Evolutionary conservation across 2,329 filamentous ascomycete species (phyloP).

Genomic region (Geosmithia putterillii): DNA sequence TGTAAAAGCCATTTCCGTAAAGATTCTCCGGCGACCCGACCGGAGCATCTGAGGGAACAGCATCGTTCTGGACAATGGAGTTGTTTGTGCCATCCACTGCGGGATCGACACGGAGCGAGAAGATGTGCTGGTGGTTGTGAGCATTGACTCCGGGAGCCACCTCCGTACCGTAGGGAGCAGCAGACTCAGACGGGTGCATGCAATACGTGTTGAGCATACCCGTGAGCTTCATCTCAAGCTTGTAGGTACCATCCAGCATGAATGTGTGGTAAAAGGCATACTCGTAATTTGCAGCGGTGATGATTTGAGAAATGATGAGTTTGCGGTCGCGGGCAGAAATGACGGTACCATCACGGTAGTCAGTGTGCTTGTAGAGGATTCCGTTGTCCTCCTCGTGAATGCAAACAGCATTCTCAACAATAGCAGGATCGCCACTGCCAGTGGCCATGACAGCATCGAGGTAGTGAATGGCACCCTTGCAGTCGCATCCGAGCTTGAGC

Average conservation of each 20-base stretch:
- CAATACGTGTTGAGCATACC: slow-evolving; percentile 88
- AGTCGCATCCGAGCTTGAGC: slow-evolving; percentile 66
- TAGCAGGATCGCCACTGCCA: slow-evolving; percentile 58
- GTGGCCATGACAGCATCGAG: slow-evolving; percentile 81
- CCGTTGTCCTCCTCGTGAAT: slow-evolving; percentile 90
- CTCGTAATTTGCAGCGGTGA: slow-evolving; percentile 93
- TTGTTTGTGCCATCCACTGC: slow-evolving; percentile 80
- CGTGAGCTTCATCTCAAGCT: slow-evolving; percentile 83
- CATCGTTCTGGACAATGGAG: slow-evolving; percentile 75
- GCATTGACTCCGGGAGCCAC: slow-evolving; percentile 80
- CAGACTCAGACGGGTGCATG: slow-evolving; percentile 69
- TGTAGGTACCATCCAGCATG: slow-evolving; percentile 72
- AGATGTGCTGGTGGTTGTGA: slow-evolving; percentile 92
- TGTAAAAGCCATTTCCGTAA: slow-evolving; percentile 85
- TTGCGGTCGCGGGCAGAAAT: slow-evolving; percentile 80
- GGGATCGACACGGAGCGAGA: slow-evolving; percentile 78
- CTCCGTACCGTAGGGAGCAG: slow-evolving; percentile 79
- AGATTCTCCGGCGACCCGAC: slow-evolving; percentile 73
- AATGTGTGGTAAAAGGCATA: slow-evolving; percentile 42
- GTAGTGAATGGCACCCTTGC: slow-evolving; percentile 85
- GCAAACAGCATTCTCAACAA: slow-evolving; percentile 88
- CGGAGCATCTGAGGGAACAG: slow-evolving; percentile 55
- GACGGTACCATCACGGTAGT: slow-evolving; percentile 81
- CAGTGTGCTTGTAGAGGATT: slow-evolving; percentile 87
- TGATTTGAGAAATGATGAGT: slow-evolving; percentile 79